Evolutionary conservation across 345 rosid species (phyloP).

Genomic region (Brassica incana): DNA sequence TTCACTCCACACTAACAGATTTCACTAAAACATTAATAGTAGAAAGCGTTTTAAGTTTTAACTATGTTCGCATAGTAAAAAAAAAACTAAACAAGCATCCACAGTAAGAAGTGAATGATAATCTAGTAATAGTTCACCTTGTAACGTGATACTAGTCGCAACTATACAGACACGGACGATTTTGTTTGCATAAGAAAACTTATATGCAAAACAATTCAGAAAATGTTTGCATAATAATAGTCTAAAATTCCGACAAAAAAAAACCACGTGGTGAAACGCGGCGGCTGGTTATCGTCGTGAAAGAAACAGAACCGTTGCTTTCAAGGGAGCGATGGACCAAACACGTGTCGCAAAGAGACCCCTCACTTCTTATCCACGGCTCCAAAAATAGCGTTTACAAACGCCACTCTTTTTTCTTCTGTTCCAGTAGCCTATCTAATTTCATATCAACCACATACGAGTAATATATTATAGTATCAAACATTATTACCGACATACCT

Average conservation of each 20-base stretch:
- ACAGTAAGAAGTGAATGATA: neutral
- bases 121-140: neutral
- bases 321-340: neutral
- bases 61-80: neutral
- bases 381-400: neutral
- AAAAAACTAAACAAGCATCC: neutral
- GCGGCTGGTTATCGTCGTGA: slow-evolving; percentile 33
- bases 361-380: slow-evolving; percentile 23
- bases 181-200: neutral
- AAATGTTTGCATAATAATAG: neutral
- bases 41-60: neutral
- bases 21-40: neutral
- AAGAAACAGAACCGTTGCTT: slow-evolving; percentile 17
- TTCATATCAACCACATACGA: neutral
- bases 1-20: slow-evolving; percentile 4
- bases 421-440: neutral
- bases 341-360: slow-evolving; percentile 15
- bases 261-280: slow-evolving; percentile 21
- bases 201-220: neutral
- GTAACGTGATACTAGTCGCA: neutral
- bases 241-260: neutral
- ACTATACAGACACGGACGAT: neutral
- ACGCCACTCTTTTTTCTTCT: neutral
- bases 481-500: neutral
- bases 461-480: neutral